A percentile compares a stretch with the other conserved stretches of the same genome.
phyloP scores from a whole-genome alignment of 345 rosid genomes.

The Eucalyptus microcorys region DNA sequence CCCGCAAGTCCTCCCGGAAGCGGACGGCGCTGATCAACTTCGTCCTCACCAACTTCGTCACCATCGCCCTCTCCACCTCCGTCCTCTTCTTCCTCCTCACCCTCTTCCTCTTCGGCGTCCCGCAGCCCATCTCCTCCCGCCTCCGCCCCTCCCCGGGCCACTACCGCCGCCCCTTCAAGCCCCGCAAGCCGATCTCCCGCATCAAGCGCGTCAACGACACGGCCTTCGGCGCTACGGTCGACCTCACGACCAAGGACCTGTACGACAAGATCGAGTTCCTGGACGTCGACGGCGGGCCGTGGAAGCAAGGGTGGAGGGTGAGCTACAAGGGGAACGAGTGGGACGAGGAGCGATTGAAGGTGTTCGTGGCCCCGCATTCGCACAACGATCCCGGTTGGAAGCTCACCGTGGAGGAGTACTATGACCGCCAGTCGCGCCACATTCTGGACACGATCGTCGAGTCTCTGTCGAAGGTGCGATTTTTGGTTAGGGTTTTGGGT shows the following conservation, averaged over 20 bases:
- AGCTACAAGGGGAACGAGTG: conserved; percentile 71
- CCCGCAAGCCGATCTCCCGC: neutral
- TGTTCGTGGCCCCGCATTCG: conserved; percentile 91
- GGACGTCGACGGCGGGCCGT: conserved; percentile 82
- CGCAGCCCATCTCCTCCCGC: conserved; percentile 52
- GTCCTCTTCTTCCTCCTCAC: conserved; percentile 64
- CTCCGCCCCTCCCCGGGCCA: conserved; percentile 25
- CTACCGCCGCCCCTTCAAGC: conserved; percentile 1
- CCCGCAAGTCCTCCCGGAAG: conserved; percentile 49
- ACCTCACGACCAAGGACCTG: conserved; percentile 71
- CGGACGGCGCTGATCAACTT: conserved; percentile 52
- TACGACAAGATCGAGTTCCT: conserved; percentile 84
- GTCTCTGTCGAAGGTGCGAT: conserved; percentile 64
- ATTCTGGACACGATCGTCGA: conserved; percentile 85
- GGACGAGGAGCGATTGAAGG: conserved; percentile 76
- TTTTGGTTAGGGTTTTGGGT: neutral
- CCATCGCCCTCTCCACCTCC: conserved; percentile 54
- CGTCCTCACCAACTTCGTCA: conserved; percentile 62
- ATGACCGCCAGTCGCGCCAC: conserved; percentile 65
- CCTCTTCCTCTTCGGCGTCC: conserved; percentile 63
- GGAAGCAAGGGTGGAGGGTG: conserved; percentile 97
- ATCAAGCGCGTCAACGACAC: conserved; percentile 1
- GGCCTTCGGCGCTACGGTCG: conserved; percentile 39
- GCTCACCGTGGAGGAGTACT: conserved; percentile 93
- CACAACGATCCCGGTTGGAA: conserved; percentile 99